phyloP scores from a whole-genome alignment of 495 filamentous ascomycete species.

The Xylaria grammica region DNA sequence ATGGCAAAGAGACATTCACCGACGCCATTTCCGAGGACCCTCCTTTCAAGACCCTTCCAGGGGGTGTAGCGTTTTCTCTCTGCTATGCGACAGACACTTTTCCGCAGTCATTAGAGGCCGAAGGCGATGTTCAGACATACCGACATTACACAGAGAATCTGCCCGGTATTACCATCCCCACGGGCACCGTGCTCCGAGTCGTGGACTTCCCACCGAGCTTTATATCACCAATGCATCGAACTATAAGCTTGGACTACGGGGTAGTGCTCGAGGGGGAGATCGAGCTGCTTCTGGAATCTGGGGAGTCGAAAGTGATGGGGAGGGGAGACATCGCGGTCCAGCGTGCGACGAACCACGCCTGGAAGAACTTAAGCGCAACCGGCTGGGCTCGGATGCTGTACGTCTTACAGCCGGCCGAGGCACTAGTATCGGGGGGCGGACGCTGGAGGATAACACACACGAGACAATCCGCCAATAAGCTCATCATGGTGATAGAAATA shows the following conservation, averaged over 20 bases:
- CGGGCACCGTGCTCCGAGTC: background rate
- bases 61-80: background rate
- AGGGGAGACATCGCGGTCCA: background rate
- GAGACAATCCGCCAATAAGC: too few species aligned
- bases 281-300: background rate
- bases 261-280: background rate
- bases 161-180: background rate
- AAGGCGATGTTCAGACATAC: background rate
- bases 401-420: slow-evolving; percentile 5
- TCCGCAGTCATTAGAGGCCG: background rate
- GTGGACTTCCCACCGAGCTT: background rate
- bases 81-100: background rate
- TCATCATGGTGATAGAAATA: too few species aligned
- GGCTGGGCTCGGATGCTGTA: background rate
- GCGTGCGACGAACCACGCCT: background rate
- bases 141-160: background rate
- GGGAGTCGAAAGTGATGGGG: background rate
- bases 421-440: background rate
- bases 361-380: background rate
- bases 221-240: background rate
- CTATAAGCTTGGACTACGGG: background rate
- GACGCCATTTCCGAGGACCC: background rate
- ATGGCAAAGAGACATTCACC: background rate
- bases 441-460: background rate
- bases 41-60: background rate